Evolutionary conservation across 2,329 filamentous ascomycete genomes (phyloP), one percentile per base, ranked within the genome.

Genomic region (Scedosporium apiospermum): DNA sequence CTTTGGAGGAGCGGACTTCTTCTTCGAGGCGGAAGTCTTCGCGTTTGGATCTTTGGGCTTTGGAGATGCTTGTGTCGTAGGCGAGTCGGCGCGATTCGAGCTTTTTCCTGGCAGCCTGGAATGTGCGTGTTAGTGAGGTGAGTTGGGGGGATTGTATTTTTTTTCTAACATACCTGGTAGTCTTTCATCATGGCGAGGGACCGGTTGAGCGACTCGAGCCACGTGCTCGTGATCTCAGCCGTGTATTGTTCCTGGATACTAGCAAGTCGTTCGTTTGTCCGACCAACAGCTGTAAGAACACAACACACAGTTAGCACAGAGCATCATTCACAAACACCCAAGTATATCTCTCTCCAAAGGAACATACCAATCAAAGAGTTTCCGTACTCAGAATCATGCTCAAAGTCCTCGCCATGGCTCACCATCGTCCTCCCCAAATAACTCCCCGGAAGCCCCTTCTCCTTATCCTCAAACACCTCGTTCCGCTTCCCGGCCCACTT

Each of bases 101-200:
- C 84, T 96, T 97, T 84, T 95, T 97, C 71, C 93, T 89, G 60
- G 93, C 86, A 67, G 84, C 81, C 88, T 88, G 64, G 64, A 64
- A 58, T 2, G 5, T 53, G 42, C 26, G 21, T 68, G 64, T 69
- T 65, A 70, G 64, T 27, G 18, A 18, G 9, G 1, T 34, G 55
- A 34, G 55, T 30, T 30, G 27, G 27, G 27, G n/a, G n/a, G n/a
- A n/a, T n/a, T n/a, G n/a, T n/a, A n/a, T n/a, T n/a, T n/a, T n/a
- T n/a, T n/a, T n/a, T 6, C 27, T 6, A 30, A 30, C 12, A 57
- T 81, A 93, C 90, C 82, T 97, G 92, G 70, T 96, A 98, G 71
- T 98, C 95, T 74, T 96, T 97, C 91, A 98, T 93, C 82, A 96
- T 95, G 42, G 91, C 88, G 61, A 96, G 76, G 27, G 89, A 96